A percentile compares a stretch with the other conserved stretches of the same genome.
These are phyloP conservation scores for Diaporthe humulicola DNA, from an alignment of 2,329 filamentous ascomycete species.

Conservation along the genomic window DNA sequence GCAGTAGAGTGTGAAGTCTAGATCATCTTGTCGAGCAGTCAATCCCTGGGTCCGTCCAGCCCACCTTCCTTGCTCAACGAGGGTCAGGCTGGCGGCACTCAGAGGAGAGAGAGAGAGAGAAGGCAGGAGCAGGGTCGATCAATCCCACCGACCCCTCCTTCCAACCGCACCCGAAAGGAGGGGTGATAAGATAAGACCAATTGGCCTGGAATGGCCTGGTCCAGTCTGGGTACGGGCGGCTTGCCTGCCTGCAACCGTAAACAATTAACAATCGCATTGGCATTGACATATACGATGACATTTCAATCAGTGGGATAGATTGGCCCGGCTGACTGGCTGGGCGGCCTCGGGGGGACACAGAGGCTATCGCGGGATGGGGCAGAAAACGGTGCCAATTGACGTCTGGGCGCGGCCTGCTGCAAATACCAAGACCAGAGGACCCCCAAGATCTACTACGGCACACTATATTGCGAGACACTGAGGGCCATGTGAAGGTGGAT, in stretches of 20 bases:
- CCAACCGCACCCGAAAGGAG: constrained; percentile 38
- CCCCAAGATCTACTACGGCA: background rate
- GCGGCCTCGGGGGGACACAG: background rate
- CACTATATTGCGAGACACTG: constrained; percentile 4
- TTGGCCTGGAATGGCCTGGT: background rate
- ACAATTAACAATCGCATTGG: constrained; percentile 21
- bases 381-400: background rate
- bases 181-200: constrained; percentile 41
- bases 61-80: background rate
- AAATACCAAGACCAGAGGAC: background rate
- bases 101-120: background rate
- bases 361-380: constrained; percentile 34
- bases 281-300: background rate
- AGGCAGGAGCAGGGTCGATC: background rate
- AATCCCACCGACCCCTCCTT: constrained; percentile 31
- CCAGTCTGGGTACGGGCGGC: background rate
- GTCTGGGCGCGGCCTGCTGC: background rate
- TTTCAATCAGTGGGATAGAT: background rate
- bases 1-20: background rate
- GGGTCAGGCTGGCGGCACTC: background rate
- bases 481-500: constrained; percentile 33
- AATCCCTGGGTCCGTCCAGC: background rate
- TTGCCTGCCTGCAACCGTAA: background rate
- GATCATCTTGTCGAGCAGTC: background rate
- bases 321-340: background rate